These are phyloP conservation scores for Rutidosis leptorrhynchoides DNA, from an alignment of 129 eudicot species.

Conservation along the genomic window DNA sequence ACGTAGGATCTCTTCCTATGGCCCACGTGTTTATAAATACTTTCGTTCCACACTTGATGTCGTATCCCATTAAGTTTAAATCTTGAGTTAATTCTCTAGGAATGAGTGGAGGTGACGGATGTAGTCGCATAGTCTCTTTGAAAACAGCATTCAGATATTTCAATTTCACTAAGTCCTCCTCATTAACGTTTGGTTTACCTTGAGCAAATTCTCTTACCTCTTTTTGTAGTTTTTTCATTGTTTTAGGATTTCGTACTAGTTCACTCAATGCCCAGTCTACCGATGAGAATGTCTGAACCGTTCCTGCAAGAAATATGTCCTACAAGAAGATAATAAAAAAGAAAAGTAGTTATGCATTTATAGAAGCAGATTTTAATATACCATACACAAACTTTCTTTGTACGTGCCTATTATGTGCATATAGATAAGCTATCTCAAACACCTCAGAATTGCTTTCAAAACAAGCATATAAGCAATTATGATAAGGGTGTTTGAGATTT, in stretches of 20 bases:
- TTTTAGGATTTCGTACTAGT: too few relatives aligned
- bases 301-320: conserved; percentile 10
- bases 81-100: background rate
- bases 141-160: background rate
- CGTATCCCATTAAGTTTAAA: conserved; percentile 4
- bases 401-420: too few relatives aligned
- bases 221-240: conserved; percentile 1
- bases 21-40: conserved; percentile 13
- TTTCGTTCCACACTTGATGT: background rate
- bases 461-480: too few relatives aligned
- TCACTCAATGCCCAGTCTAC: background rate
- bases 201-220: conserved; percentile 2
- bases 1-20: conserved; percentile 4
- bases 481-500: too few relatives aligned
- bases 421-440: too few relatives aligned
- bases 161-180: background rate
- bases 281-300: background rate
- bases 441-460: too few relatives aligned
- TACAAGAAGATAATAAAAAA: background rate
- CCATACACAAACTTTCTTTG: too few relatives aligned
- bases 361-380: too few relatives aligned
- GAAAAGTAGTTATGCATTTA: background rate
- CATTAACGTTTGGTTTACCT: background rate
- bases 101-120: conserved; percentile 3
- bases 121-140: conserved; percentile 1